Conservation (phyloP, 176 grass and related monocot species). For the Zizania latifolia region DNA sequence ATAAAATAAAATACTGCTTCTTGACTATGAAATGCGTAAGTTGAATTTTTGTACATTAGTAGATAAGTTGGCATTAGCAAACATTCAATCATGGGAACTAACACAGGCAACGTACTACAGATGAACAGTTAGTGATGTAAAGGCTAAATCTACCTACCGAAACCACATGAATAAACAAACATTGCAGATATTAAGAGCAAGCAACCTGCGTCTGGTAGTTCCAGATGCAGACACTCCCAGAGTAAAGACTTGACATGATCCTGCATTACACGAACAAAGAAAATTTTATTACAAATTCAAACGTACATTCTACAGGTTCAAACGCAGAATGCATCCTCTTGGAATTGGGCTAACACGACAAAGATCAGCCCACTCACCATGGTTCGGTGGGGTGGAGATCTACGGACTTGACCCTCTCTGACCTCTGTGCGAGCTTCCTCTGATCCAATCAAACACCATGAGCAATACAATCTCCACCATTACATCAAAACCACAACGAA, state of each 20-base stretch:
- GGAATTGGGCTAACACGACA: not conserved
- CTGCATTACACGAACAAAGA: conserved; percentile 36
- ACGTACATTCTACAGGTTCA: not conserved
- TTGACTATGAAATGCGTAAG: not conserved
- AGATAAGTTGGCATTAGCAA: not conserved
- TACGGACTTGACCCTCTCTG: conserved; percentile 78
- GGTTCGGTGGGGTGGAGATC: conserved; percentile 79
- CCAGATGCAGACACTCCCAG: conserved; percentile 77
- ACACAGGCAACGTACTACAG: not conserved
- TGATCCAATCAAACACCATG: conserved; percentile 56
- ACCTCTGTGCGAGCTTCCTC: conserved; percentile 93
- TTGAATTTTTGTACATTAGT: not conserved
- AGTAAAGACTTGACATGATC: conserved; percentile 86
- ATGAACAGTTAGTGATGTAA: not conserved
- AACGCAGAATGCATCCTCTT: not conserved
- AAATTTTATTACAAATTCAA: not conserved
- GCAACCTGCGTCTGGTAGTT: conserved; percentile 73
- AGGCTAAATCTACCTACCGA: not conserved
- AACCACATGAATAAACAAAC: not conserved
- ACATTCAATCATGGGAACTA: not conserved
- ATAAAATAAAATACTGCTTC: not conserved
- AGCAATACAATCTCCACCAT: not conserved
- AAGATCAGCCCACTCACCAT: conserved; percentile 42
- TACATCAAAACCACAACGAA: conserved; percentile 1
- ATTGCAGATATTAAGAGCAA: not conserved